phyloP scores from a whole-genome alignment of 2,329 filamentous ascomycete species.

The Alternaria dauci region DNA sequence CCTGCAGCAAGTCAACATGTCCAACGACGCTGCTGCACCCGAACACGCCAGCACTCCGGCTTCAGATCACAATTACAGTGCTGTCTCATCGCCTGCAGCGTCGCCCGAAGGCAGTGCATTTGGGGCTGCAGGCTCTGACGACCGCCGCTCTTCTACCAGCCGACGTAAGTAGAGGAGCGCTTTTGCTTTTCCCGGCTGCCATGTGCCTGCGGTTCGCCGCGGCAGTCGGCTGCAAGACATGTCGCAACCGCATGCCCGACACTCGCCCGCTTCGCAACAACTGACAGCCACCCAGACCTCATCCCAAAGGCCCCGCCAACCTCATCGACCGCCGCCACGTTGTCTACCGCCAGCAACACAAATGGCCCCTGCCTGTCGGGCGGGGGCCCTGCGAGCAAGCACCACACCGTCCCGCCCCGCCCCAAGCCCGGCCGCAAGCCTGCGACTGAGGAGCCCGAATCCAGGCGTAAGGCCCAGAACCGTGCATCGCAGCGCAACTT shows the following conservation, averaged over 20 bases:
- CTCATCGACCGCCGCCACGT: conserved; percentile 28
- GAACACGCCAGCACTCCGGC: conserved; percentile 23
- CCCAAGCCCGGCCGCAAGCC: conserved; percentile 85
- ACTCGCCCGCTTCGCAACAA: background rate
- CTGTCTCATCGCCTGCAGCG: conserved; percentile 15
- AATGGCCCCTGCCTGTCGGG: conserved; percentile 40
- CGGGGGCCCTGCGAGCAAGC: conserved; percentile 51
- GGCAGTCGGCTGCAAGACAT: conserved; percentile 9
- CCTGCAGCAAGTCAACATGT: conserved; percentile 28
- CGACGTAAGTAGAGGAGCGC: conserved; percentile 32
- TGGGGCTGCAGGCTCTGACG: conserved; percentile 22
- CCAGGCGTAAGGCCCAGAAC: conserved; percentile 94
- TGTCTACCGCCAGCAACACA: conserved; percentile 34
- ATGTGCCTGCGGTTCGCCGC: conserved; percentile 13
- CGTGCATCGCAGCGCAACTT: conserved; percentile 90
- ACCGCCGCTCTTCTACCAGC: conserved; percentile 21
- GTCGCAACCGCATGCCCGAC: background rate
- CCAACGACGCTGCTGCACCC: conserved; percentile 18
- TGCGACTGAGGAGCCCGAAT: conserved; percentile 88
- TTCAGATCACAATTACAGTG: conserved; percentile 5
- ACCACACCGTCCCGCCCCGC: conserved; percentile 52
- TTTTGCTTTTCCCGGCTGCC: conserved; percentile 16
- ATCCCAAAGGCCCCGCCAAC: conserved; percentile 17
- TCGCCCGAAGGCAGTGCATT: background rate
- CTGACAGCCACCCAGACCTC: conserved; percentile 24